phyloP scores from a whole-genome alignment of 352 stramenopile genomes.

The Aphanomyces astaci region DNA sequence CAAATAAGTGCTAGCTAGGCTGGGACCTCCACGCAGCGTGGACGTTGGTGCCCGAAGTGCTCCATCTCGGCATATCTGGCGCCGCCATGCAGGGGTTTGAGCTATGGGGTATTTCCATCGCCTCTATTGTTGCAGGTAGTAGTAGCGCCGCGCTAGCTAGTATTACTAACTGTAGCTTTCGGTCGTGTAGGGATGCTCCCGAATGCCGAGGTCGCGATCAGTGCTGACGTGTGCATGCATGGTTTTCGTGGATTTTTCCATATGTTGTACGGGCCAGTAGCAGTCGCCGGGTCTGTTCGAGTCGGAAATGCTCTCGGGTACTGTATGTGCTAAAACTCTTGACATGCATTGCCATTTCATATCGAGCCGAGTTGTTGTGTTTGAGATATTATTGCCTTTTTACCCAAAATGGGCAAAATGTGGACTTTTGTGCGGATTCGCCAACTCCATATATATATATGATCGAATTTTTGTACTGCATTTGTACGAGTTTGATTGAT shows the following conservation, averaged over 20 bases:
- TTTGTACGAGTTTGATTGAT: too few species aligned
- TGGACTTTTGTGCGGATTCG: background rate
- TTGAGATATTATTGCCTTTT: too few species aligned
- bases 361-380: too few species aligned
- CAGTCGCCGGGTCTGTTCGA: slow-evolving; percentile 40
- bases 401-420: background rate
- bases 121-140: slow-evolving; percentile 25
- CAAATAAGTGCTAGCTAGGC: slow-evolving; percentile 7
- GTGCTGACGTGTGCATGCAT: slow-evolving; percentile 47
- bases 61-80: slow-evolving; percentile 4
- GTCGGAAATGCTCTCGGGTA: slow-evolving; percentile 42
- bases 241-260: slow-evolving; percentile 39
- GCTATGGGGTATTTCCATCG: slow-evolving; percentile 11
- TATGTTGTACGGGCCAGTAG: slow-evolving; percentile 43
- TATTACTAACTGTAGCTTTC: too few species aligned
- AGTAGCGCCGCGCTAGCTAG: too few species aligned
- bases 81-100: slow-evolving; percentile 22
- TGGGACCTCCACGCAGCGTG: background rate
- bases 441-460: too few species aligned
- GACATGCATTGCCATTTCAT: too few species aligned
- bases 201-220: slow-evolving; percentile 41
- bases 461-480: too few species aligned
- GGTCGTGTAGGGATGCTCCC: slow-evolving; percentile 45
- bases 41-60: slow-evolving; percentile 7
- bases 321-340: too few species aligned